Conservation (phyloP, 1,284 basidiomycete species). For the Cryptococcus sp. region DNA sequence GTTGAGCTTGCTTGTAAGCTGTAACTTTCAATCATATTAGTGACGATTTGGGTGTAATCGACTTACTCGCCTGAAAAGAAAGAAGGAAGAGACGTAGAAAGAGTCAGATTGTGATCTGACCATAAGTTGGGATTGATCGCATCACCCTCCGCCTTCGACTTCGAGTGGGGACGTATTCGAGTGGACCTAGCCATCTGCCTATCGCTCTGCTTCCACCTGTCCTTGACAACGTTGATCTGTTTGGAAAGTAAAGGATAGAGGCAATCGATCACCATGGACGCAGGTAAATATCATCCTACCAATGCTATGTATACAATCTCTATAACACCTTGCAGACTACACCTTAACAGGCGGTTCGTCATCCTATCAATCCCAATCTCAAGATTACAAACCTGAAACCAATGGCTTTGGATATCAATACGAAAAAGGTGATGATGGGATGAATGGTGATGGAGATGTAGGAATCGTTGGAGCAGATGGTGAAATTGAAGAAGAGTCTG, state of each 20-base stretch:
- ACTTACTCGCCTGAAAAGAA: too few species aligned
- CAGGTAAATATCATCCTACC: constrained; percentile 36
- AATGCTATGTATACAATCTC: constrained; percentile 7
- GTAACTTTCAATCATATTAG: too few species aligned
- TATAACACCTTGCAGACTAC: constrained; percentile 24
- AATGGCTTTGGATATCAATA: neutral
- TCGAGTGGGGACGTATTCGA: too few species aligned
- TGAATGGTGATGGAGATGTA: neutral
- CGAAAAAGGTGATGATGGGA: constrained; percentile 7
- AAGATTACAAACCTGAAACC: constrained; percentile 1
- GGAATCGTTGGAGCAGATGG: neutral
- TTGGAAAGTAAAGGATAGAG: too few species aligned
- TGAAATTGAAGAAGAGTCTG: constrained; percentile 58
- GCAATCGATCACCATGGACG: constrained; percentile 28
- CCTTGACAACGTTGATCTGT: too few species aligned
- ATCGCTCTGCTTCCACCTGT: too few species aligned
- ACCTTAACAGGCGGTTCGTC: neutral
- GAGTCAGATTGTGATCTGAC: too few species aligned
- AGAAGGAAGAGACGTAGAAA: too few species aligned
- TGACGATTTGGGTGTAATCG: too few species aligned
- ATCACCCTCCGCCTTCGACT: too few species aligned
- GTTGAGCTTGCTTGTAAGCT: neutral
- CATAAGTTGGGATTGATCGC: too few species aligned
- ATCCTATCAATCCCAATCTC: constrained; percentile 13
- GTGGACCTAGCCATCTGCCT: too few species aligned